Conservation (phyloP, 1,284 basidiomycete species). For the Vanrija humicola region DNA sequence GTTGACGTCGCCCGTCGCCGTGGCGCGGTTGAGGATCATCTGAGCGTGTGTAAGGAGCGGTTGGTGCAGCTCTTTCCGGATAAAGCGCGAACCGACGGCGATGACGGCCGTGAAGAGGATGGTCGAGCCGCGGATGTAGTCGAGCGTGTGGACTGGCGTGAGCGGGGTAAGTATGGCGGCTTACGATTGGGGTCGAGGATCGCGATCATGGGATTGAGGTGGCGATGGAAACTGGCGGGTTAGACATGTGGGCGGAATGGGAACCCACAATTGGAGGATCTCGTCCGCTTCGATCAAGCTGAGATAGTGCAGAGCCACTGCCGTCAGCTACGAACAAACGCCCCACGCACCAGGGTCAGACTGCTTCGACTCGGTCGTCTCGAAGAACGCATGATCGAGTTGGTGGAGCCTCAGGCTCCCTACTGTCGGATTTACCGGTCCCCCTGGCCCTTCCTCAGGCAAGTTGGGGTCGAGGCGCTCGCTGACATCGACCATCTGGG, state of each 20-base stretch:
- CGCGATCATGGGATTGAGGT: conserved; percentile 17
- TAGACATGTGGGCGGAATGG: background rate
- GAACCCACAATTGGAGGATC: conserved; percentile 2
- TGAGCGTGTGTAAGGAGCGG: conserved; percentile 10
- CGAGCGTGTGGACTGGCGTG: conserved; percentile 11
- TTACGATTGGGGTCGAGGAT: conserved; percentile 20
- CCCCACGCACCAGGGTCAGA: conserved; percentile 9
- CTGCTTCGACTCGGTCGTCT: no score
- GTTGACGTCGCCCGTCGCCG: conserved; percentile 5
- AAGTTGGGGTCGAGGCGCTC: no score
- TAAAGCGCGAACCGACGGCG: conserved; percentile 10
- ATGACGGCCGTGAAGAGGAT: conserved; percentile 14
- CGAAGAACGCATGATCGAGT: no score
- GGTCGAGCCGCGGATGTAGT: conserved; percentile 7
- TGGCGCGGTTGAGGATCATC: conserved; percentile 2
- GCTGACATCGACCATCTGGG: no score
- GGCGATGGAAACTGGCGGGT: conserved; percentile 5
- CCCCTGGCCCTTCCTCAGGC: no score
- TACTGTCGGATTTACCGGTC: no score
- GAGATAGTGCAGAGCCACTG: conserved; percentile 12
- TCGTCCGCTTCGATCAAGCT: conserved; percentile 12
- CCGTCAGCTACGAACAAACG: background rate
- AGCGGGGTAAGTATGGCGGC: background rate
- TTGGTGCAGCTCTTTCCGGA: background rate
- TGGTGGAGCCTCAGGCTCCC: no score